These are phyloP conservation scores for Alternaria gaisen DNA, from an alignment of 2,329 filamentous ascomycete species.

Conservation along the genomic window DNA sequence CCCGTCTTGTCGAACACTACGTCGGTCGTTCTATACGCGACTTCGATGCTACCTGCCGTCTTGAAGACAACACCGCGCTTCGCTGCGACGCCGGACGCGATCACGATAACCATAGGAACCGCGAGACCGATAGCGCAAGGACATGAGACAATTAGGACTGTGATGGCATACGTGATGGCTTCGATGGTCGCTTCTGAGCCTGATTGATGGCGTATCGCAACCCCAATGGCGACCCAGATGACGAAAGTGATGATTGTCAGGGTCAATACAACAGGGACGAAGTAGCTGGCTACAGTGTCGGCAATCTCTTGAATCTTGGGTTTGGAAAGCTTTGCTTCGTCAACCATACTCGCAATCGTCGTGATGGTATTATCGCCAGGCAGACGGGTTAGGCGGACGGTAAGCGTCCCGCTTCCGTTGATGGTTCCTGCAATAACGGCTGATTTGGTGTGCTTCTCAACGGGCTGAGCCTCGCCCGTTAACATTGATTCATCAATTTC, in stretches of 20 bases:
- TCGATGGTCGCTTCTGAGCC: slow-evolving; percentile 62
- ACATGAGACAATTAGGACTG: slow-evolving; percentile 79
- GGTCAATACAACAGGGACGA: slow-evolving; percentile 71
- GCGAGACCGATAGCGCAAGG: slow-evolving; percentile 80
- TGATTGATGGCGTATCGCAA: slow-evolving; percentile 47
- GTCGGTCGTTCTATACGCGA: slow-evolving; percentile 67
- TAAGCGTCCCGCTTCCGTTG: slow-evolving; percentile 62
- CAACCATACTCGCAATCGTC: slow-evolving; percentile 74
- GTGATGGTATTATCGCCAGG: slow-evolving; percentile 76
- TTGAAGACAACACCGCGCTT: slow-evolving; percentile 75
- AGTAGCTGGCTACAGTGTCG: slow-evolving; percentile 72
- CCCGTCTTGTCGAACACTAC: slow-evolving; percentile 85
- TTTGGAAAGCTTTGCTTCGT: slow-evolving; percentile 74
- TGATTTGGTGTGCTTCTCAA: slow-evolving; percentile 64
- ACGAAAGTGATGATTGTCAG: slow-evolving; percentile 68
- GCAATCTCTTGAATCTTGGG: slow-evolving; percentile 74
- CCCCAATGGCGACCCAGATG: slow-evolving; percentile 71
- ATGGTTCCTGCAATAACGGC: slow-evolving; percentile 71
- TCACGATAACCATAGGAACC: slow-evolving; percentile 81
- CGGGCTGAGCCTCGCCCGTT: slow-evolving; percentile 72
- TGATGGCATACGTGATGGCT: slow-evolving; percentile 76
- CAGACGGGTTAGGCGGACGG: slow-evolving; percentile 65
- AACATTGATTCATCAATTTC: slow-evolving; percentile 81
- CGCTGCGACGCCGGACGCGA: slow-evolving; percentile 73
- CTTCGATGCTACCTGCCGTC: slow-evolving; percentile 68